Conservation (phyloP, 176 grass and related monocot genomes). For the Oryza rufipogon region DNA sequence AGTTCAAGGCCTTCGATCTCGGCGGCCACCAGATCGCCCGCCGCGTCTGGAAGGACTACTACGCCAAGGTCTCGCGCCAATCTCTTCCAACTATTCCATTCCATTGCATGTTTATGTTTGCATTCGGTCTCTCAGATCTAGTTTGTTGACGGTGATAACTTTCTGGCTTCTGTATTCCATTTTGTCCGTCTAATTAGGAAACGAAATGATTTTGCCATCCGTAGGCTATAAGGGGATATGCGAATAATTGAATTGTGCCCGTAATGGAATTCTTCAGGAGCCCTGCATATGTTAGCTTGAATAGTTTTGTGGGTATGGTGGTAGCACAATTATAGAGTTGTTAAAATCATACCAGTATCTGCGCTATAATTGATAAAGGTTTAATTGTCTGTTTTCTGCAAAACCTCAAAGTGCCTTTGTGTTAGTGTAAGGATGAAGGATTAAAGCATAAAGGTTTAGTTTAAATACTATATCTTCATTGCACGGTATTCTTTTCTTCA, state of each 20-base stretch:
- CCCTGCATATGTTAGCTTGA: neutral
- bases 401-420: neutral
- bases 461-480: neutral
- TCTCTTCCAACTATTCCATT: neutral
- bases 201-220: neutral
- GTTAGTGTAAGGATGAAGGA: neutral
- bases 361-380: neutral
- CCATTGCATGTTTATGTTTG: neutral
- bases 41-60: slow-evolving; percentile 84
- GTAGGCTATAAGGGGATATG: neutral
- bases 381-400: neutral
- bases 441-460: neutral
- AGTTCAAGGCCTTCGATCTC: slow-evolving; percentile 84
- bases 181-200: neutral
- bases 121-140: slow-evolving; percentile 29
- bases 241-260: neutral
- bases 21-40: slow-evolving; percentile 79
- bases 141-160: neutral
- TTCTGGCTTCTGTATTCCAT: neutral
- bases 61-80: slow-evolving; percentile 53
- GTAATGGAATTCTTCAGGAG: neutral
- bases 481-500: neutral
- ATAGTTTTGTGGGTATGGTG: neutral
- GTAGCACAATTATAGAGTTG: neutral
- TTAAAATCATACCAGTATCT: neutral